phyloP scores from a whole-genome alignment of 352 stramenopile genomes.

The Globisporangium viniferum region DNA sequence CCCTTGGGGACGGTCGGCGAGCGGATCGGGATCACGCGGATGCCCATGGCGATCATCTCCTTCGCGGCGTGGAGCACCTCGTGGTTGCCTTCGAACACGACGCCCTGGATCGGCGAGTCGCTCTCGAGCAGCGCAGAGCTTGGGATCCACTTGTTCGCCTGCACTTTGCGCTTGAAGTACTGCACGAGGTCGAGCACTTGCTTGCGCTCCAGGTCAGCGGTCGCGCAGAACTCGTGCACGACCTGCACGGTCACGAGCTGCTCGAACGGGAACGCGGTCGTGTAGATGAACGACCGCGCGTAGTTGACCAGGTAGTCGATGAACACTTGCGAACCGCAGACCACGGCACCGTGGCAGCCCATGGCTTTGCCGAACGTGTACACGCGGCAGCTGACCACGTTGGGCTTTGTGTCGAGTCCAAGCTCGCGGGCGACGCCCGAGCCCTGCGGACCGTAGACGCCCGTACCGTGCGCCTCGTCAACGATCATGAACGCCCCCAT shows the following conservation, averaged over 20 bases:
- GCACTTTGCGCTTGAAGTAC: constrained; percentile 77
- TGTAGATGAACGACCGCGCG: constrained; percentile 97
- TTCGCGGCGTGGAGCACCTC: constrained; percentile 76
- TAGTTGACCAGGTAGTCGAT: constrained; percentile 97
- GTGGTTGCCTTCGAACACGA: constrained; percentile 92
- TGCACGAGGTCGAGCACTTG: constrained; percentile 54
- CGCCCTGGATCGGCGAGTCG: constrained; percentile 92
- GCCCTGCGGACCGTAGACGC: constrained; percentile 84
- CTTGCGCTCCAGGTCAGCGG: constrained; percentile 32
- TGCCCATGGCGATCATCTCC: constrained; percentile 55
- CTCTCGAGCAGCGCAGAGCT: constrained; percentile 50
- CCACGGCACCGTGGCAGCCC: constrained; percentile 93
- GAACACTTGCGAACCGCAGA: constrained; percentile 88
- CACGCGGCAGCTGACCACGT: constrained; percentile 82
- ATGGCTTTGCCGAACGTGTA: constrained; percentile 98
- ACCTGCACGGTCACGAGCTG: constrained; percentile 89
- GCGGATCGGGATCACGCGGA: constrained; percentile 94
- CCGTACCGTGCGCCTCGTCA: constrained; percentile 96
- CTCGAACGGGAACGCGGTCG: constrained; percentile 91
- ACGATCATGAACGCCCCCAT: constrained; percentile 91
- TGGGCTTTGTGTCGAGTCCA: constrained; percentile 73
- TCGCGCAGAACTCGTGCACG: constrained; percentile 86
- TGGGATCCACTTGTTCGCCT: constrained; percentile 33
- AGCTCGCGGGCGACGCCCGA: constrained; percentile 64
- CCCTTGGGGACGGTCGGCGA: constrained; percentile 94